Evolutionary conservation across 352 stramenopile genomes (phyloP).

Genomic region (Peronospora destructor): DNA sequence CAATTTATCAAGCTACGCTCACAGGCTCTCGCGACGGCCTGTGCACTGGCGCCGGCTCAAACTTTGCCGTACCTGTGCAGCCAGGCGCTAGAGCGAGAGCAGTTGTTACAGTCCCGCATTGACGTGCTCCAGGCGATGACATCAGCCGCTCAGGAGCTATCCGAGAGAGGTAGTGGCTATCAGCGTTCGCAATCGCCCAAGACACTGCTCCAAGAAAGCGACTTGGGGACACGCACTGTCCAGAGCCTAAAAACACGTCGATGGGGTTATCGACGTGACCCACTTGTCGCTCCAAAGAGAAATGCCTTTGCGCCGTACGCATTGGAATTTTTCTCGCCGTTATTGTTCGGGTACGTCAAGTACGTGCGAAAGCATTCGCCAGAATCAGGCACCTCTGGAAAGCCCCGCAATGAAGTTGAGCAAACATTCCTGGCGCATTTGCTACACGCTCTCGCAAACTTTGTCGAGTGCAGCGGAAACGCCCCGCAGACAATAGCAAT

Average conservation of each 20-base stretch:
- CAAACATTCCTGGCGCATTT: constrained; percentile 64
- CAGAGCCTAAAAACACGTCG: constrained; percentile 54
- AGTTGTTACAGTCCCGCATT: constrained; percentile 66
- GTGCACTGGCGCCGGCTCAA: constrained; percentile 35
- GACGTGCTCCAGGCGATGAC: constrained; percentile 56
- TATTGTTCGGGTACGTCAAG: constrained; percentile 66
- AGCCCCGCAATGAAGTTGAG: constrained; percentile 46
- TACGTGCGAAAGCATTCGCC: constrained; percentile 35
- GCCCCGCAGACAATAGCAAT: constrained; percentile 52
- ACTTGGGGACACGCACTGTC: constrained; percentile 41
- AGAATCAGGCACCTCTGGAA: constrained; percentile 5
- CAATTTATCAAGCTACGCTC: constrained; percentile 45
- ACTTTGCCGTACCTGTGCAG: constrained; percentile 49
- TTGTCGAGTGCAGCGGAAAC: constrained; percentile 66
- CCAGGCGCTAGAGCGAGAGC: constrained; percentile 65
- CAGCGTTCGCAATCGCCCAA: constrained; percentile 20
- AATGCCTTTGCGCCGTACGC: constrained; percentile 62
- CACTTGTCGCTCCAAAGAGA: constrained; percentile 35
- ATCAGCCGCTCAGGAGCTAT: constrained; percentile 53
- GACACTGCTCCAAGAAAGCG: constrained; percentile 32
- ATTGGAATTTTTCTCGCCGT: constrained; percentile 63
- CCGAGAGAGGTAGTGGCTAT: constrained; percentile 33
- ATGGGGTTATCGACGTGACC: constrained; percentile 62
- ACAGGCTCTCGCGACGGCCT: constrained; percentile 43
- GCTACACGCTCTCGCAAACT: constrained; percentile 53